Conservation (phyloP, 2,329 filamentous ascomycete genomes). For the Fusarium brachygibbosum region DNA sequence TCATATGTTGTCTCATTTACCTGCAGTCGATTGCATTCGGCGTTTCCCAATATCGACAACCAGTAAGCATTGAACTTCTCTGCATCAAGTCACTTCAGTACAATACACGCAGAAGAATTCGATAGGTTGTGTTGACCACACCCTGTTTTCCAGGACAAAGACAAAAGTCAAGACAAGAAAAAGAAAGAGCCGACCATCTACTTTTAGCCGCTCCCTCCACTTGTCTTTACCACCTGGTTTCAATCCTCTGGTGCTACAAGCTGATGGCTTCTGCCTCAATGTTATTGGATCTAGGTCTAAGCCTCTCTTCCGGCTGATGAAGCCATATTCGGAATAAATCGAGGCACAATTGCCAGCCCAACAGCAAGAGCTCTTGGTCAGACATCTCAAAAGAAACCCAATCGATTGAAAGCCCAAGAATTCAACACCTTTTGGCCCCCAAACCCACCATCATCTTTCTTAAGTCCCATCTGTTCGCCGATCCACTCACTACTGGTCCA, state of each 20-base stretch:
- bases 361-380: conserved; percentile 15
- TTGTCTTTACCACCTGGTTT: conserved; percentile 24
- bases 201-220: conserved; percentile 41
- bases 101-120: conserved; percentile 6
- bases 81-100: conserved; percentile 16
- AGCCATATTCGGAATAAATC: conserved; percentile 10
- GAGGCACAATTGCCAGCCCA: conserved; percentile 4
- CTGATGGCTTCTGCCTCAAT: conserved; percentile 11
- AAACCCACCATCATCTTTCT: conserved; percentile 25
- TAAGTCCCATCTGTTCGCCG: conserved; percentile 29
- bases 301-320: conserved; percentile 4
- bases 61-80: conserved; percentile 7
- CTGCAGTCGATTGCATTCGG: conserved; percentile 5
- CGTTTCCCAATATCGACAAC: neutral
- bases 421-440: conserved; percentile 25
- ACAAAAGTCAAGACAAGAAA: conserved; percentile 23
- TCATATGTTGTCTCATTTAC: conserved; percentile 10
- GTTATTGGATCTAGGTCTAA: conserved; percentile 16
- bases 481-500: conserved; percentile 45
- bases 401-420: neutral
- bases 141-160: conserved; percentile 37
- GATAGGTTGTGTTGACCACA: conserved; percentile 47
- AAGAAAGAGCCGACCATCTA: conserved; percentile 10
- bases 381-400: conserved; percentile 6
- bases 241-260: conserved; percentile 16